These are phyloP conservation scores for Pleurozium schreberi DNA, from an alignment of 225 moss, liverwort and hornwort genomes.

Conservation along the genomic window DNA sequence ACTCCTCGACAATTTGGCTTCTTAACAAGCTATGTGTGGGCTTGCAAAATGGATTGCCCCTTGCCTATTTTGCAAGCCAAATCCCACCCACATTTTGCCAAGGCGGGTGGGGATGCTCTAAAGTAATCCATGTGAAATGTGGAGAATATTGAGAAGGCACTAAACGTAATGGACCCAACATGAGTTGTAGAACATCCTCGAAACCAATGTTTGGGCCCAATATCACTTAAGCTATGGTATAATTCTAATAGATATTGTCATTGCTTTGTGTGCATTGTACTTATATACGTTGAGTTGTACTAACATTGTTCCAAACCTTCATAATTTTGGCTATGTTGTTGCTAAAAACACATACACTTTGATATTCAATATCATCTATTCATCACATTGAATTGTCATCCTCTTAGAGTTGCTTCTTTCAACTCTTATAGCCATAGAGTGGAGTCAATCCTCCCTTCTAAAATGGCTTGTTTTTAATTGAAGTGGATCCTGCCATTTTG, in stretches of 20 bases:
- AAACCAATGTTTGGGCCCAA: background rate
- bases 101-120: too few relatives aligned
- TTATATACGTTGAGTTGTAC: too few relatives aligned
- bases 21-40: too few relatives aligned
- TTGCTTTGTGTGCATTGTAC: background rate
- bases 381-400: too few relatives aligned
- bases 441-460: accelerated
- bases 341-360: background rate
- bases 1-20: too few relatives aligned
- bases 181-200: background rate
- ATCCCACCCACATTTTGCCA: too few relatives aligned
- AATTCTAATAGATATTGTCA: background rate
- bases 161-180: background rate
- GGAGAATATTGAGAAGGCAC: too few relatives aligned
- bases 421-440: background rate
- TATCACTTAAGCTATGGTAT: background rate
- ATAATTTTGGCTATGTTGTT: background rate
- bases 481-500: background rate
- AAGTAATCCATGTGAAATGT: background rate
- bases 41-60: too few relatives aligned
- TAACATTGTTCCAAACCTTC: background rate
- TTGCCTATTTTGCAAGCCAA: too few relatives aligned
- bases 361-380: background rate
- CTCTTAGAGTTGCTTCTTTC: accelerated
- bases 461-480: background rate